Percentiles rank a stretch among this genome's conserved stretches.
These are phyloP conservation scores for Plasmodium coatneyi DNA, from an alignment of 169 alveolate species.

Conservation along the genomic window DNA sequence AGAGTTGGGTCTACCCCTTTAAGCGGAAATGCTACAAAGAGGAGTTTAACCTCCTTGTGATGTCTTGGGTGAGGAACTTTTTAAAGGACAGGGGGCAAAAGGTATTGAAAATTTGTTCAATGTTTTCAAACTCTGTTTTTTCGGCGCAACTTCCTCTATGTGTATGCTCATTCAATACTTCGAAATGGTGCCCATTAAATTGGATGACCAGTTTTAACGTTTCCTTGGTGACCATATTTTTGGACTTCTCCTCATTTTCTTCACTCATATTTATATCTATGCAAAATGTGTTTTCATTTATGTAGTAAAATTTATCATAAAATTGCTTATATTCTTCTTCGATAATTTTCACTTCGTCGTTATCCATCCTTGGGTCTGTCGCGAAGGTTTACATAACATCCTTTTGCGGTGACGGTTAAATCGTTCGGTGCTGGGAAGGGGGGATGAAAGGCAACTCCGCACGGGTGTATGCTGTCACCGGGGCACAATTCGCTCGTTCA, in stretches of 20 bases:
- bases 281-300: constrained; percentile 37
- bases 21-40: neutral
- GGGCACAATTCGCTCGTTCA: neutral
- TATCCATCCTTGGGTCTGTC: neutral
- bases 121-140: constrained; percentile 17
- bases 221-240: neutral
- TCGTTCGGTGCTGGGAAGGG: neutral
- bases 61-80: constrained; percentile 8
- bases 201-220: constrained; percentile 17
- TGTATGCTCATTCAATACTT: neutral
- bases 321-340: constrained; percentile 34
- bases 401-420: neutral
- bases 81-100: constrained; percentile 54
- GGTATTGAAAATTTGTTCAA: constrained; percentile 49
- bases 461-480: neutral
- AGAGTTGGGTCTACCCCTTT: neutral
- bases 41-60: neutral
- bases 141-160: neutral
- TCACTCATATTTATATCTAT: constrained; percentile 19
- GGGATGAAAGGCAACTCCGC: neutral
- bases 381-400: neutral
- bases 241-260: neutral
- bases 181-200: constrained; percentile 20
- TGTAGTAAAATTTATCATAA: constrained; percentile 16
- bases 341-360: constrained; percentile 36